A percentile compares a stretch with the other conserved stretches of the same genome.
phyloP scores from a whole-genome alignment of 225 moss, liverwort and hornwort species.

The Bryum argenteum region DNA sequence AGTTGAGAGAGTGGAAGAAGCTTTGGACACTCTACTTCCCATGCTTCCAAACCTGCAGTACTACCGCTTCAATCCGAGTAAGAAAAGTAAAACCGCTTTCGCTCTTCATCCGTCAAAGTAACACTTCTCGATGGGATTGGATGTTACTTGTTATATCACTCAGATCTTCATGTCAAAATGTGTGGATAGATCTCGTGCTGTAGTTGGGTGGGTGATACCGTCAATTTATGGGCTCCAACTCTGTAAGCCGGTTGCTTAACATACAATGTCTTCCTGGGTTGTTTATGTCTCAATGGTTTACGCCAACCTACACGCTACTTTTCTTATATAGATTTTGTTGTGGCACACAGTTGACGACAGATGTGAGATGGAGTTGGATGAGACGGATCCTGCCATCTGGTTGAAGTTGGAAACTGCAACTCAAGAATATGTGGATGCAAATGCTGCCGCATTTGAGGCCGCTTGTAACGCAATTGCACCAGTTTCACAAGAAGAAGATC shows the following conservation, averaged over 20 bases:
- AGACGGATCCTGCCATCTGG: slow-evolving; percentile 89
- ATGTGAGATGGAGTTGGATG: slow-evolving; percentile 97
- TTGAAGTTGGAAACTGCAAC: slow-evolving; percentile 85
- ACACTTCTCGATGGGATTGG: slow-evolving; percentile 11
- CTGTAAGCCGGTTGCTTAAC: slow-evolving; percentile 7
- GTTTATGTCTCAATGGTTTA: slow-evolving; percentile 13
- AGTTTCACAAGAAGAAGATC: slow-evolving; percentile 74
- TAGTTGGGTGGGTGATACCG: background rate
- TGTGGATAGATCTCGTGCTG: slow-evolving; percentile 13
- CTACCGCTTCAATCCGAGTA: slow-evolving; percentile 99
- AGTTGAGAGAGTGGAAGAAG: slow-evolving; percentile 98
- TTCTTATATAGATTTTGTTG: slow-evolving; percentile 3
- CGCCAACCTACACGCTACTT: slow-evolving; percentile 3
- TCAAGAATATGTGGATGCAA: slow-evolving; percentile 85
- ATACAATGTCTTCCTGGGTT: slow-evolving; percentile 15
- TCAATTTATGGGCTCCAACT: slow-evolving; percentile 19
- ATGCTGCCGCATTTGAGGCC: slow-evolving; percentile 68
- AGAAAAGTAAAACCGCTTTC: slow-evolving; percentile 22
- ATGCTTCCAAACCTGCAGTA: slow-evolving; percentile 92
- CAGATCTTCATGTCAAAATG: background rate
- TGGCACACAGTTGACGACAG: slow-evolving; percentile 80
- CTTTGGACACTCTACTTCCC: slow-evolving; percentile 93
- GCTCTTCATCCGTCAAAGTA: slow-evolving; percentile 20
- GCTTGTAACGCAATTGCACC: slow-evolving; percentile 87
- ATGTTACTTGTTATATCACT: background rate